Base-by-base conservation (phyloP, 805 yeast genomes). In the Zygotorulaspora florentina region DNA sequence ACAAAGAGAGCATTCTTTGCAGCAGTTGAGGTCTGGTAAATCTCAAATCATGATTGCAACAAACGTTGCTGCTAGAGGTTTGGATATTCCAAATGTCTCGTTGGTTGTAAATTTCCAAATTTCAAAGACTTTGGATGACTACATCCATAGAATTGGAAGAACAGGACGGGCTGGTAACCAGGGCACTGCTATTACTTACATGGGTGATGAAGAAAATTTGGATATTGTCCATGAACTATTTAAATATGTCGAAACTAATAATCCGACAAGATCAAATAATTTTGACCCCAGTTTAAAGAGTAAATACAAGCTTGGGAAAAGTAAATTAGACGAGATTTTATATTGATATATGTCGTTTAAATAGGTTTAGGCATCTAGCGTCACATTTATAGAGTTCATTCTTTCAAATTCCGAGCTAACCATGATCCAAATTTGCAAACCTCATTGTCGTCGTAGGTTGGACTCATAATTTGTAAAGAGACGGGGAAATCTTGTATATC, bases 41-140 rank as follows among this genome's bases (percentile, higher is more conserved):
- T 76, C 75, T 0, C 82, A 80, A 42, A 71, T 87, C 6, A 67
- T 91, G 35, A 81, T 91, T 13, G 98, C 97, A 2, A 93, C 98
- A 0, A 96, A 91, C 63, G 88, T 91, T 18, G 97, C 97, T 0
- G 95, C 96, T 2, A 78, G 99, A 69, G 99, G 99, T 62, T 79
- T 91, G 37, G 98, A 93, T 65, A 81, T 91, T n/a, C 83, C 88
- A 1, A 76, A 86, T 54, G 95, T 91, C 7, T 79, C 93, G 0
- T 63, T 90, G 29, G 98, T 91, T 8, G 65, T 93, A 16, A 93
- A 91, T 63, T 90, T 76, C 59, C 96, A 91, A 55, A 83, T 90
- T 90, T 69, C 89, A 8, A 77, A 74, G 51, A 72, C 73, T 28
- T 77, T 89, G 37, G 96, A 89, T 51, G 90, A 85, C 48, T 91